Evolutionary conservation across 257 asterid genomes (phyloP).

Genomic region (Voacanga thouarsii): DNA sequence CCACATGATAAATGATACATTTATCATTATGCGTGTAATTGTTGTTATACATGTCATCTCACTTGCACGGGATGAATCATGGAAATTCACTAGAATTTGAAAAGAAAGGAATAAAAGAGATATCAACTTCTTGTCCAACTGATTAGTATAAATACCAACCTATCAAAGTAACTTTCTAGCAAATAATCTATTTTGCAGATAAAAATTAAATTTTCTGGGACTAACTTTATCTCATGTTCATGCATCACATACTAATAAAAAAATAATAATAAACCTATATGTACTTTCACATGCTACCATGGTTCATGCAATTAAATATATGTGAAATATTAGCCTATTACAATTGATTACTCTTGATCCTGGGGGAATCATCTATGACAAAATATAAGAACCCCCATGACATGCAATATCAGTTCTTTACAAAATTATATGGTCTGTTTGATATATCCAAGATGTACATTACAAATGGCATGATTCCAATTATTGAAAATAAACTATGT

Average conservation of each 20-base stretch:
- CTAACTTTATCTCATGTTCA: neutral
- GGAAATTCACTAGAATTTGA: neutral
- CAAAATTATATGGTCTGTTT: neutral
- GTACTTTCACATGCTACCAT: neutral
- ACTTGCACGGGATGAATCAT: neutral
- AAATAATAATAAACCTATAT: too few species aligned
- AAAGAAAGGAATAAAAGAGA: neutral
- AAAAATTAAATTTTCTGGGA: too few species aligned
- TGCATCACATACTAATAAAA: neutral
- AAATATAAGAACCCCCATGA: neutral
- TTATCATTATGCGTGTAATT: neutral
- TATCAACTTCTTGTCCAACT: neutral
- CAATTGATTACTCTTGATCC: neutral
- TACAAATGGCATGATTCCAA: neutral
- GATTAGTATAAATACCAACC: neutral
- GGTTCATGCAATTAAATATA: neutral
- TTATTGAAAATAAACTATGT: neutral
- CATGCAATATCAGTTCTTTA: too few species aligned
- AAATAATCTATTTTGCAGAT: neutral
- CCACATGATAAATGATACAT: neutral
- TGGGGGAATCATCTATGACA: neutral
- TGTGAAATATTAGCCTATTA: neutral
- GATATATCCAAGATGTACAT: neutral
- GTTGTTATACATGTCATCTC: neutral
- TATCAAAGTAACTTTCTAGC: neutral